Evolutionary conservation across 1,284 basidiomycete genomes (phyloP).

Genomic region (Cryptococcus sp.): DNA sequence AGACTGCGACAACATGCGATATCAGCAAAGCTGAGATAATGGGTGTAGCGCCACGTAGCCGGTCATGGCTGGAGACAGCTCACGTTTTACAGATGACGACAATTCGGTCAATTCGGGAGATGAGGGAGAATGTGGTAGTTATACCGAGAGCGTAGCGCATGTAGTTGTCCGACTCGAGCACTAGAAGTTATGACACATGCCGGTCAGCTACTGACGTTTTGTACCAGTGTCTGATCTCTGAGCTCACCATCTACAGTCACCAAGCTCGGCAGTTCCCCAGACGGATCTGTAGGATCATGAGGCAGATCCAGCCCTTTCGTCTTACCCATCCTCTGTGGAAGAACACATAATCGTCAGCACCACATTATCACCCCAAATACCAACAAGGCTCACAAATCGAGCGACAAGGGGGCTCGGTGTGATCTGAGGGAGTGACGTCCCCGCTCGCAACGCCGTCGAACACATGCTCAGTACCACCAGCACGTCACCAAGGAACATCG

Average conservation of each 20-base stretch:
- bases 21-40: not conserved
- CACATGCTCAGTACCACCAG: slow-evolving; percentile 67
- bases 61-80: slow-evolving; percentile 2
- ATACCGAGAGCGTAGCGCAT: slow-evolving; percentile 48
- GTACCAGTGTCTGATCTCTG: not conserved
- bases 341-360: not conserved
- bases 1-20: slow-evolving; percentile 29
- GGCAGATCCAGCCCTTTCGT: slow-evolving; percentile 40
- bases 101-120: slow-evolving; percentile 41
- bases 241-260: slow-evolving; percentile 45
- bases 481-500: slow-evolving; percentile 77
- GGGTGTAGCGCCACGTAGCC: not conserved
- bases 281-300: slow-evolving; percentile 31
- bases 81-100: slow-evolving; percentile 47
- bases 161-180: slow-evolving; percentile 45
- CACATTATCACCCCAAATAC: not conserved
- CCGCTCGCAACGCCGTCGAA: slow-evolving; percentile 63
- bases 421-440: slow-evolving; percentile 74
- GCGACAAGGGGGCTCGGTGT: slow-evolving; percentile 77
- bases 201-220: not conserved
- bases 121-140: slow-evolving; percentile 44
- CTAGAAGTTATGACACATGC: slow-evolving; percentile 9
- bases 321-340: slow-evolving; percentile 30
- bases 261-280: slow-evolving; percentile 36
- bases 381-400: slow-evolving; percentile 57